These are phyloP conservation scores for Yamadazyma akitaensis DNA, from an alignment of 805 yeast genomes.

Conservation along the genomic window DNA sequence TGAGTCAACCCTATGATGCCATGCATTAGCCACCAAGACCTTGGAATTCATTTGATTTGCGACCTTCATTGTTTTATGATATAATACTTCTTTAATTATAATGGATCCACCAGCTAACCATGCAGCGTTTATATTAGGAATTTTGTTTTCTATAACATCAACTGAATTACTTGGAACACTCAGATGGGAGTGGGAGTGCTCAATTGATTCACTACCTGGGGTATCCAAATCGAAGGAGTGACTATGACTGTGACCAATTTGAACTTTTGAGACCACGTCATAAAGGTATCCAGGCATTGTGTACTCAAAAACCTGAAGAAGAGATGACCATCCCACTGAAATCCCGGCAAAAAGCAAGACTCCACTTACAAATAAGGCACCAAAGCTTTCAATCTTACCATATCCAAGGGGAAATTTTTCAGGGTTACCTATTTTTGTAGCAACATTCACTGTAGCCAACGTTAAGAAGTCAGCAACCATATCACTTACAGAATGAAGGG, in stretches of 20 bases:
- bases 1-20: slow-evolving; percentile 97
- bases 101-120: slow-evolving; percentile 94
- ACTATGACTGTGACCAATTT: slow-evolving; percentile 50
- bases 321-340: slow-evolving; percentile 84
- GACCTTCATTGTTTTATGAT: slow-evolving; percentile 73
- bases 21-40: slow-evolving; percentile 92
- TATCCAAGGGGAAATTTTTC: slow-evolving; percentile 78
- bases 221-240: slow-evolving; percentile 33
- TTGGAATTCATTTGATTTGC: slow-evolving; percentile 79
- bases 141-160: slow-evolving; percentile 4
- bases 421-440: slow-evolving; percentile 54
- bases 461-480: slow-evolving; percentile 87
- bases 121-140: slow-evolving; percentile 81
- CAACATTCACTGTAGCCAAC: slow-evolving; percentile 79
- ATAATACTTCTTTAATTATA: slow-evolving; percentile 82
- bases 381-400: slow-evolving; percentile 91
- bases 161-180: slow-evolving; percentile 17
- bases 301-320: slow-evolving; percentile 65
- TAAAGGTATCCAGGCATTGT: slow-evolving; percentile 58
- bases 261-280: slow-evolving; percentile 50
- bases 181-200: slow-evolving; percentile 23
- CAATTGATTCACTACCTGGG: not conserved
- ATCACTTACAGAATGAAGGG: slow-evolving; percentile 90
- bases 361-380: slow-evolving; percentile 83
- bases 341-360: slow-evolving; percentile 83